Evolutionary conservation across 2,329 filamentous ascomycete species (phyloP).

Genomic region (Westerdykella sp.): DNA sequence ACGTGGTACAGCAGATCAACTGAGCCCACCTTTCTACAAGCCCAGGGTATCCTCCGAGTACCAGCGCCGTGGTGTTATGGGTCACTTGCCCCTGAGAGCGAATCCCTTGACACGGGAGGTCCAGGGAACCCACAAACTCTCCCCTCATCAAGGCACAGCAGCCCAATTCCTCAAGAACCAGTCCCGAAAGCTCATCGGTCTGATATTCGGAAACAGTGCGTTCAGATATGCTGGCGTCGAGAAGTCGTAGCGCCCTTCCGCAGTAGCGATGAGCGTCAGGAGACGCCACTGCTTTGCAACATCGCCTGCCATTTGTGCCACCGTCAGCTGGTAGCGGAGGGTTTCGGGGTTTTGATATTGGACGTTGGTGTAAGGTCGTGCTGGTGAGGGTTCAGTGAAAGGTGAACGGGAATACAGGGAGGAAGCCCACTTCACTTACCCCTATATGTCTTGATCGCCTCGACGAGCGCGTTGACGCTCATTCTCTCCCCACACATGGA

Average conservation of each 20-base stretch:
- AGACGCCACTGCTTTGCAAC: constrained; percentile 39
- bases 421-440: constrained; percentile 13
- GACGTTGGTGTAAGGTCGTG: constrained; percentile 24
- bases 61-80: no score
- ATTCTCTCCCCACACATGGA: constrained; percentile 62
- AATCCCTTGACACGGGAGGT: background rate
- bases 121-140: background rate
- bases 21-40: no score
- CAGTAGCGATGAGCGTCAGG: constrained; percentile 60
- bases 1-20: no score
- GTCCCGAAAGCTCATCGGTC: constrained; percentile 29
- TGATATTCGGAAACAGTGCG: constrained; percentile 34
- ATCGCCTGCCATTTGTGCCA: constrained; percentile 32
- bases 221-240: constrained; percentile 54
- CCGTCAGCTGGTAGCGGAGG: constrained; percentile 45
- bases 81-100: background rate
- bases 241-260: constrained; percentile 63
- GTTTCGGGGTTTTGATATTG: constrained; percentile 46
- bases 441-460: constrained; percentile 39
- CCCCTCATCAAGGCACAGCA: constrained; percentile 19
- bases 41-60: no score
- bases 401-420: background rate
- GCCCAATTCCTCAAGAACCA: constrained; percentile 37
- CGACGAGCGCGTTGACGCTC: constrained; percentile 55
- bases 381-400: constrained; percentile 8